phyloP scores from a whole-genome alignment of 345 rosid genomes.

The Nephelium lappaceum region DNA sequence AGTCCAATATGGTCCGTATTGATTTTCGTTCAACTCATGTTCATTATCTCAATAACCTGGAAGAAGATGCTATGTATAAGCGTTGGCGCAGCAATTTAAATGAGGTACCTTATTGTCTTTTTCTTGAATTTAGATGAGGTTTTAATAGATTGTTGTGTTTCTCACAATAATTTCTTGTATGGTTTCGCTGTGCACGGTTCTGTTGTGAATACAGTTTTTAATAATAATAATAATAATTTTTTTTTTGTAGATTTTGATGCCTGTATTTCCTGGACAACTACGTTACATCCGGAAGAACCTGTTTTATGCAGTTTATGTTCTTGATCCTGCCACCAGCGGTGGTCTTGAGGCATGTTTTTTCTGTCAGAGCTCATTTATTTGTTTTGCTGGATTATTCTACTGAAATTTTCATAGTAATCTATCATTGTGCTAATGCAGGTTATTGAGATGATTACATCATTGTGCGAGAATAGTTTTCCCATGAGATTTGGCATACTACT shows the following conservation, averaged over 20 bases:
- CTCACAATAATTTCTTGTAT: background rate
- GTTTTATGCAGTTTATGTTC: conserved; percentile 89
- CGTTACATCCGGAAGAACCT: conserved; percentile 95
- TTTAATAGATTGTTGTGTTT: background rate
- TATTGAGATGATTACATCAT: conserved; percentile 65
- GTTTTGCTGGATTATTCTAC: conserved; percentile 12
- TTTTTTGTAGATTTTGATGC: conserved; percentile 84
- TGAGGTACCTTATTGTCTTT: conserved; percentile 54
- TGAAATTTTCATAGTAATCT: conserved; percentile 25
- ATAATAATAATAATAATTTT: background rate
- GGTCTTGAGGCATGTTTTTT: conserved; percentile 85
- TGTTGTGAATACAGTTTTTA: conserved; percentile 20
- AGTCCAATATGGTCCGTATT: conserved; percentile 71
- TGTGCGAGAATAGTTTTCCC: conserved; percentile 81
- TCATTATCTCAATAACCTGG: conserved; percentile 91
- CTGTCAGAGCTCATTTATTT: conserved; percentile 9
- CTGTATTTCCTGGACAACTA: conserved; percentile 93
- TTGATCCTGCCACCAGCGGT: conserved; percentile 84
- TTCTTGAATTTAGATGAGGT: conserved; percentile 23
- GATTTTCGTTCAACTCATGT: conserved; percentile 93
- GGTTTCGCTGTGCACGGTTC: conserved; percentile 2
- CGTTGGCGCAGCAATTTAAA: conserved; percentile 92
- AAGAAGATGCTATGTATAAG: conserved; percentile 96
- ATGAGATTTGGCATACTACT: conserved; percentile 91
- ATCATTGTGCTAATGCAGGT: conserved; percentile 56